Conservation (phyloP, 1,284 basidiomycete species). For the Pyrrhoderma noxium region DNA sequence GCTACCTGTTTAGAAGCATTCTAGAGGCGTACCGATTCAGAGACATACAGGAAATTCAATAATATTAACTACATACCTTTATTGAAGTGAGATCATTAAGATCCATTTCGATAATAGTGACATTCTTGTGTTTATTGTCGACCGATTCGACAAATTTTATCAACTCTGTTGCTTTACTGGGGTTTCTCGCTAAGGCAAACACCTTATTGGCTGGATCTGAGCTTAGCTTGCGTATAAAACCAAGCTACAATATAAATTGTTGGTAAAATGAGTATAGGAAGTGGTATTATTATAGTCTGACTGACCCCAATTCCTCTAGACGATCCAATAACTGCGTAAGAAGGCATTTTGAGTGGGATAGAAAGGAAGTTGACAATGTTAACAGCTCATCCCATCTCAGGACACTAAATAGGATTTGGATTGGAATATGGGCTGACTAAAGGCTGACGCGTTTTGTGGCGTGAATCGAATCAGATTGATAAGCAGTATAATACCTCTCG, state of each 20-base stretch:
- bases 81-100: constrained; percentile 23
- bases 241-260: too few relatives aligned
- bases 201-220: constrained; percentile 24
- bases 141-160: constrained; percentile 15
- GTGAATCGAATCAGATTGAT: too few relatives aligned
- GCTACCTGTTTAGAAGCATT: constrained; percentile 22
- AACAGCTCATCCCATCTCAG: too few relatives aligned
- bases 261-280: background rate
- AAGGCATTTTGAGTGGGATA: constrained; percentile 26
- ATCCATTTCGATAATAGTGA: constrained; percentile 29
- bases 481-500: too few relatives aligned
- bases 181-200: constrained; percentile 29
- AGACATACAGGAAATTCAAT: too few relatives aligned
- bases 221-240: constrained; percentile 28
- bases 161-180: constrained; percentile 20
- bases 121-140: constrained; percentile 22
- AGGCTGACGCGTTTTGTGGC: too few relatives aligned
- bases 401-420: too few relatives aligned
- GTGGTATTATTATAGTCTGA: too few relatives aligned
- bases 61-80: background rate
- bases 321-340: constrained; percentile 29
- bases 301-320: constrained; percentile 28
- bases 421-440: too few relatives aligned
- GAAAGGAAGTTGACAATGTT: too few relatives aligned
- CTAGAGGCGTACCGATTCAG: too few relatives aligned